phyloP scores from a whole-genome alignment of 148 eudicot genomes.

The Vaccinium vitisidaea region DNA sequence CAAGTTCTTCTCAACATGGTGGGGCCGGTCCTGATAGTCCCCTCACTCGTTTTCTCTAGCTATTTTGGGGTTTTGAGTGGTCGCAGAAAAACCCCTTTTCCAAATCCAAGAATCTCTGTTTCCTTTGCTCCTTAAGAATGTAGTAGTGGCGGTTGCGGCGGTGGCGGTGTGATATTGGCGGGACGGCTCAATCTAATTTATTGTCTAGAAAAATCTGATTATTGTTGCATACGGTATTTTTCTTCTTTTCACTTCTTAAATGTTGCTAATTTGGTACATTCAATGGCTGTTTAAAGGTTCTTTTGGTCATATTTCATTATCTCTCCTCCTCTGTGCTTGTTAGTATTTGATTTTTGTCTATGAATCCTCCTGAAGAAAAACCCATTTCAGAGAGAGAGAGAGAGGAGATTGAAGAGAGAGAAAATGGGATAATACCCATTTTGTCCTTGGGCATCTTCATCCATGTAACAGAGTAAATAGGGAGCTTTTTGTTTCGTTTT shows the following conservation, averaged over 20 bases:
- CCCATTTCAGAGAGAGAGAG: conserved; percentile 11
- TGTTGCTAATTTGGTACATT: conserved; percentile 6
- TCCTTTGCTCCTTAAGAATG: background rate
- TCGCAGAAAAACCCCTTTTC: conserved; percentile 2
- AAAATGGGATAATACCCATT: background rate
- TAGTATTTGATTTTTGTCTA: background rate
- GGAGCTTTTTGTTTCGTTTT: background rate
- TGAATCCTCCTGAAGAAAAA: background rate
- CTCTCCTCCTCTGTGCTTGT: background rate
- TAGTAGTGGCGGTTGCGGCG: conserved; percentile 22
- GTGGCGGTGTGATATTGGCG: conserved; percentile 48
- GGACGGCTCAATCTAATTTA: conserved; percentile 51
- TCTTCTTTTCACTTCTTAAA: background rate
- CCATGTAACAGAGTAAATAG: background rate
- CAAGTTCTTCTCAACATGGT: background rate
- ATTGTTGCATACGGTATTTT: background rate
- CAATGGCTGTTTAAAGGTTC: background rate
- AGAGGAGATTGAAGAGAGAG: background rate
- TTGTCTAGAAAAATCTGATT: conserved; percentile 28
- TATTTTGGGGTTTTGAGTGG: background rate
- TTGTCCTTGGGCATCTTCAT: conserved; percentile 8
- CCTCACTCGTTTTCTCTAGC: background rate
- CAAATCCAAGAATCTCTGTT: background rate
- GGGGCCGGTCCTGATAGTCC: background rate
- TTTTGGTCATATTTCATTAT: conserved; percentile 16